Percentiles rank a stretch among this genome's conserved stretches.
Evolutionary conservation across 192 early-diverging fungal genomes (phyloP).

Genomic region (Podila verticillata): DNA sequence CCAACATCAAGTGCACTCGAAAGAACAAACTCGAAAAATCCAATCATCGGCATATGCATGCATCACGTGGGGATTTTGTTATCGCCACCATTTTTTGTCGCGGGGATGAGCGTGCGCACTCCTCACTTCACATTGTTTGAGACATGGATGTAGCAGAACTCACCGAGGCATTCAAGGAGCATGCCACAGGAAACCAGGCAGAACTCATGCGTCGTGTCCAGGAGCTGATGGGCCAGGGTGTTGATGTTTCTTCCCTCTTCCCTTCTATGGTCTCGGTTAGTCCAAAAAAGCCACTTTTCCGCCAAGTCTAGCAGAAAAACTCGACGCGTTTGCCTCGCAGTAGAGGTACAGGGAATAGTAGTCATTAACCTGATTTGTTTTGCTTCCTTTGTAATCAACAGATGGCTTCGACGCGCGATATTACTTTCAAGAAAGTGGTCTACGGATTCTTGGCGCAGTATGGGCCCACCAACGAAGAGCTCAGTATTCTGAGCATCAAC

Average conservation of each 20-base stretch:
- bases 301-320: neutral
- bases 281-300: neutral
- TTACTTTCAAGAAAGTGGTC: constrained; percentile 41
- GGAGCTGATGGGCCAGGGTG: constrained; percentile 49
- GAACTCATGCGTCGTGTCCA: constrained; percentile 41
- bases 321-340: too few species aligned
- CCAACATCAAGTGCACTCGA: too few species aligned
- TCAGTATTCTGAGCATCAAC: constrained; percentile 51
- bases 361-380: neutral
- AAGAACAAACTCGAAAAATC: too few species aligned
- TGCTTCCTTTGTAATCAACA: neutral
- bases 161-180: constrained; percentile 47
- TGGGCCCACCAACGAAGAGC: constrained; percentile 41
- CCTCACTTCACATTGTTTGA: neutral
- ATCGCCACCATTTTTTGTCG: neutral
- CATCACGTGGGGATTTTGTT: too few species aligned
- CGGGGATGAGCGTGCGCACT: neutral
- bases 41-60: too few species aligned
- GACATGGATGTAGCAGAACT: constrained; percentile 40
- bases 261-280: constrained; percentile 48
- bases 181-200: constrained; percentile 10
- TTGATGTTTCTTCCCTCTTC: constrained; percentile 54
- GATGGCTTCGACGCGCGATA: constrained; percentile 52
- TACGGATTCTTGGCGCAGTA: constrained; percentile 46
- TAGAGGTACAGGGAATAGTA: too few species aligned